phyloP scores from a whole-genome alignment of 23 red algal genomes.

The Pyropia haitanensis region DNA sequence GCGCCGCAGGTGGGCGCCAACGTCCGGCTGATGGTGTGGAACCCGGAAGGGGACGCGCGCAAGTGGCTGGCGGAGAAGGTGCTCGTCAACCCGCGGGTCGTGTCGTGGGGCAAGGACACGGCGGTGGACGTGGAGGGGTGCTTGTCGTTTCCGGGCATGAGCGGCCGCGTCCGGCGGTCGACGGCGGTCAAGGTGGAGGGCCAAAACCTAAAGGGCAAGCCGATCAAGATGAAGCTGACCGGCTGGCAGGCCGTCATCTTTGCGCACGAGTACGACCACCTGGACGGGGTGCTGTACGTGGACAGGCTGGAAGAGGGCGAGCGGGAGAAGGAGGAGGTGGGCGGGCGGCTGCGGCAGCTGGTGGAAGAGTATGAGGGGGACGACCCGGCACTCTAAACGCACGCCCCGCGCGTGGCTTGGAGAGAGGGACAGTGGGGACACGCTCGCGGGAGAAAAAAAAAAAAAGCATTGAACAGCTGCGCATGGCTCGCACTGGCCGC shows the following conservation, averaged over 20 bases:
- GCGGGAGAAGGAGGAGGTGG: slow-evolving; percentile 45
- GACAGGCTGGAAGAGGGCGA: slow-evolving; percentile 58
- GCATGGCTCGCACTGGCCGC: too few species aligned
- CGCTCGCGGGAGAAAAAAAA: too few species aligned
- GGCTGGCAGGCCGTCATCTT: slow-evolving; percentile 90
- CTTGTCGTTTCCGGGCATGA: slow-evolving; percentile 91
- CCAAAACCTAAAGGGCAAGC: slow-evolving; percentile 66
- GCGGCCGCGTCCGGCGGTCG: slow-evolving; percentile 49
- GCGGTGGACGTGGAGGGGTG: slow-evolving; percentile 68
- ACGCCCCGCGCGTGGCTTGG: too few species aligned
- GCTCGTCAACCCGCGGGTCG: slow-evolving; percentile 81
- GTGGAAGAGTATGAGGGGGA: slow-evolving; percentile 20
- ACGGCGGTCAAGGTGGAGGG: slow-evolving; percentile 90
- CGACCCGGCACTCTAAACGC: too few species aligned
- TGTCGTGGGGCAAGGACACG: slow-evolving; percentile 48
- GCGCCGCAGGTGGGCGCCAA: slow-evolving; percentile 95
- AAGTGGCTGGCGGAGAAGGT: slow-evolving; percentile 79
- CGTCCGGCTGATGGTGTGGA: slow-evolving; percentile 90
- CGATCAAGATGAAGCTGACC: slow-evolving; percentile 63
- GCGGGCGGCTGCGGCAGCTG: slow-evolving; percentile 17
- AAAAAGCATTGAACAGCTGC: too few species aligned
- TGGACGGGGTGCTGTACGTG: slow-evolving; percentile 78
- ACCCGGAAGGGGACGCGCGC: slow-evolving; percentile 49
- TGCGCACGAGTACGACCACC: slow-evolving; percentile 96
- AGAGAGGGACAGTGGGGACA: too few species aligned